Percentiles rank a stretch among this genome's conserved stretches.
Conservation (phyloP, 2,329 filamentous ascomycete genomes). For the Penicillium sp. region DNA sequence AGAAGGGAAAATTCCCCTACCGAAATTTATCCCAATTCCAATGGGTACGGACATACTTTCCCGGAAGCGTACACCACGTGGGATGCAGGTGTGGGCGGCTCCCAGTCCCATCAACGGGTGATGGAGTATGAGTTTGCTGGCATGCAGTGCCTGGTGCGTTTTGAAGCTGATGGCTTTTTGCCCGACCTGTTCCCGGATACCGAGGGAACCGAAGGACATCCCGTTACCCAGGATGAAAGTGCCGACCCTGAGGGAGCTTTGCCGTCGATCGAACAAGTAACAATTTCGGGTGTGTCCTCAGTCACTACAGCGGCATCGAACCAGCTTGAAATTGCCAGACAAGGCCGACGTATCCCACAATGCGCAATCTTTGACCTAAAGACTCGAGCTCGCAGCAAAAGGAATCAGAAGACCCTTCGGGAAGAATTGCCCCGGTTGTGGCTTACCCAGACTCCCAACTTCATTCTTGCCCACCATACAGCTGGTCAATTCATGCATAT, state of each 20-base stretch:
- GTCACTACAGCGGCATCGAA: background rate
- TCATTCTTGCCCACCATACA: constrained; percentile 52
- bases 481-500: constrained; percentile 45
- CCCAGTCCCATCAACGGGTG: constrained; percentile 61
- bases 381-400: constrained; percentile 43
- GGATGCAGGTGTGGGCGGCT: constrained; percentile 54
- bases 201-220: background rate
- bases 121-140: constrained; percentile 58
- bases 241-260: background rate
- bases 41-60: constrained; percentile 65
- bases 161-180: constrained; percentile 59
- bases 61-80: constrained; percentile 65
- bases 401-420: constrained; percentile 35
- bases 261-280: constrained; percentile 1
- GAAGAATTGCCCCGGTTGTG: constrained; percentile 49
- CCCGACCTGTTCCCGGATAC: constrained; percentile 7
- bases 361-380: constrained; percentile 53
- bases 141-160: constrained; percentile 53
- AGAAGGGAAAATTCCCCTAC: constrained; percentile 60
- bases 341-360: constrained; percentile 37
- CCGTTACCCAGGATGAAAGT: background rate
- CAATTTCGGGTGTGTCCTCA: background rate
- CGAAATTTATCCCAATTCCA: constrained; percentile 54
- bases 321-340: constrained; percentile 21
- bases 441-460: constrained; percentile 51